These are phyloP conservation scores for Anthostomella pinea DNA, from an alignment of 2,329 filamentous ascomycete genomes.

Conservation along the genomic window DNA sequence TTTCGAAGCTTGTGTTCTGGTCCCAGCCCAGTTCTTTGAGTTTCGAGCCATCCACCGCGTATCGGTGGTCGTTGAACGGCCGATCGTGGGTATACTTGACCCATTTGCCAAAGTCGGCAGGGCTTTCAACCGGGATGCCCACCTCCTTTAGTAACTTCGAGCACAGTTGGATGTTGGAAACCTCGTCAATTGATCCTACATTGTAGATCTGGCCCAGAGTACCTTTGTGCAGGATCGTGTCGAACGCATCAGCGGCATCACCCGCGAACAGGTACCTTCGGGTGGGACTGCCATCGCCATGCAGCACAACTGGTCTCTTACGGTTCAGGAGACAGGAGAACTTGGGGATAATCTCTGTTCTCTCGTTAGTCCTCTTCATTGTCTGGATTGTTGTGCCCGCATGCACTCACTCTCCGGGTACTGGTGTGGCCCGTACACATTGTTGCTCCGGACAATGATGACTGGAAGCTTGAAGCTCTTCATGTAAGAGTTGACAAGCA, in stretches of 20 bases:
- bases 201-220: constrained; percentile 76
- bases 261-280: constrained; percentile 75
- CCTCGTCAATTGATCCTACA: constrained; percentile 73
- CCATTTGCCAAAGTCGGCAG: constrained; percentile 58
- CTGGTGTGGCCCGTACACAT: constrained; percentile 82
- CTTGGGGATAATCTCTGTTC: constrained; percentile 76
- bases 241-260: constrained; percentile 78
- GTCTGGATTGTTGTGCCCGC: neutral
- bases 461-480: constrained; percentile 79
- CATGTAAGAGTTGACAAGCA: constrained; percentile 83
- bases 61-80: constrained; percentile 74
- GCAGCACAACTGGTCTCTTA: constrained; percentile 64
- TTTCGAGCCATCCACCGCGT: constrained; percentile 69
- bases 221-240: constrained; percentile 79
- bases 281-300: constrained; percentile 73
- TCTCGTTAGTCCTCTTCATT: constrained; percentile 7
- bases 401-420: constrained; percentile 70
- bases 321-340: constrained; percentile 72
- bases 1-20: constrained; percentile 62
- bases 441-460: constrained; percentile 79
- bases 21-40: constrained; percentile 66
- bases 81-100: constrained; percentile 75
- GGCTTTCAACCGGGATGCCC: constrained; percentile 48
- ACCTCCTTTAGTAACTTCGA: constrained; percentile 62
- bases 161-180: constrained; percentile 71